A percentile compares a stretch with the other conserved stretches of the same genome.
Conservation (phyloP, 2,329 filamentous ascomycete species). For the Passalora sequoiae region DNA sequence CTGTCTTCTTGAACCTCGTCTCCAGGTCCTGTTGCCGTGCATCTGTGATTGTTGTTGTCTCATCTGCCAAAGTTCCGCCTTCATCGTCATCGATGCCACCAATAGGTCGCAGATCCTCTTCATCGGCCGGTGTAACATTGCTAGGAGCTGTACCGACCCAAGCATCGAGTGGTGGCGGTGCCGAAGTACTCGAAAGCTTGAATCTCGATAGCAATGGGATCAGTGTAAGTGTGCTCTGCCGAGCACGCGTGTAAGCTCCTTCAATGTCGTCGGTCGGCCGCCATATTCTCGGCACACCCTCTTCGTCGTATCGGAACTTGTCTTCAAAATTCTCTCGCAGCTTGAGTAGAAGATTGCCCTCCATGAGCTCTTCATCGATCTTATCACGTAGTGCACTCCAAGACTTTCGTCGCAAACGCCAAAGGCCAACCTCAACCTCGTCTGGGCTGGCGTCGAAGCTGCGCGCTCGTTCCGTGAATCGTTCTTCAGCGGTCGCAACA, state of each 20-base stretch:
- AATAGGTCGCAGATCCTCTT: constrained; percentile 83
- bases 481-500: constrained; percentile 75
- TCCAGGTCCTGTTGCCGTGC: constrained; percentile 85
- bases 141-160: constrained; percentile 77
- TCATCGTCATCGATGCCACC: constrained; percentile 85
- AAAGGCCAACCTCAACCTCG: constrained; percentile 87
- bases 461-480: constrained; percentile 81
- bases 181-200: constrained; percentile 66
- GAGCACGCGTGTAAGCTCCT: constrained; percentile 83
- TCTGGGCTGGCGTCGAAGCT: constrained; percentile 90
- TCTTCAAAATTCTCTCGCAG: constrained; percentile 98
- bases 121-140: constrained; percentile 72
- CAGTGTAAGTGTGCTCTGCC: constrained; percentile 84
- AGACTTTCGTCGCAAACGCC: constrained; percentile 87
- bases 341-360: constrained; percentile 92
- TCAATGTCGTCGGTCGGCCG: constrained; percentile 95
- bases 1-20: constrained; percentile 95
- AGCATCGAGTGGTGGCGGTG: constrained; percentile 71
- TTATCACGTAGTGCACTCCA: constrained; percentile 86
- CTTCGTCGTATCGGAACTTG: constrained; percentile 96
- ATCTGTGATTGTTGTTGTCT: constrained; percentile 91
- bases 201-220: constrained; percentile 87
- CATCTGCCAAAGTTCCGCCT: constrained; percentile 88
- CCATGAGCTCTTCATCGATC: constrained; percentile 96
- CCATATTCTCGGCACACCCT: constrained; percentile 93